Percentiles rank a stretch among this genome's conserved stretches.
Conservation (phyloP, 306 rosid species). For the Dalbergia cochinchinensis region DNA sequence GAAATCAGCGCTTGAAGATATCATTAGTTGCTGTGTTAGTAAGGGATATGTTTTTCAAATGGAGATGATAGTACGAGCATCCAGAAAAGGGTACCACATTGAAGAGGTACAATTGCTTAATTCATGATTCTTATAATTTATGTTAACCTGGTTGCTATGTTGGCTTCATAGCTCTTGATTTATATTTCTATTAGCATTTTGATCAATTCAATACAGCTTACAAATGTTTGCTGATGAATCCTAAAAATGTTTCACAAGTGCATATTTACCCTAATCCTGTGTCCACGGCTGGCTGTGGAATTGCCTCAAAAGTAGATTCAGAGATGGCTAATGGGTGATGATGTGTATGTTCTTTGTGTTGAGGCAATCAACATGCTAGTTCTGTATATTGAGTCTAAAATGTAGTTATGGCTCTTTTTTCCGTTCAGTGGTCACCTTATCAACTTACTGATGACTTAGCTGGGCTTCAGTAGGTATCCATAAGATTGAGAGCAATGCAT, state of each 20-base stretch:
- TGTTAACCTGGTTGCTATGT: slow-evolving; percentile 34
- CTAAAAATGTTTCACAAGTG: slow-evolving; percentile 28
- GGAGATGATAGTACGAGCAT: slow-evolving; percentile 99
- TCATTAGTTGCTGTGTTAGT: slow-evolving; percentile 88
- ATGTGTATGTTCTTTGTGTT: slow-evolving; percentile 12
- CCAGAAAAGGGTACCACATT: slow-evolving; percentile 89
- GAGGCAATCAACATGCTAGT: slow-evolving; percentile 15
- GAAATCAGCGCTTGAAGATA: slow-evolving; percentile 90
- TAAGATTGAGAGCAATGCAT: slow-evolving; percentile 12
- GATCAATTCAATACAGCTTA: neutral
- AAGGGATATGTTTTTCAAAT: slow-evolving; percentile 98
- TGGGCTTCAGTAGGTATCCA: slow-evolving; percentile 13
- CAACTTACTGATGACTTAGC: neutral
- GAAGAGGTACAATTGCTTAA: slow-evolving; percentile 73
- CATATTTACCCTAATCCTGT: slow-evolving; percentile 17
- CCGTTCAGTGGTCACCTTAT: slow-evolving; percentile 21
- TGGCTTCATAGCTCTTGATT: slow-evolving; percentile 21
- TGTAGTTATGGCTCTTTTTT: slow-evolving; percentile 19
- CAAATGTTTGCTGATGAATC: slow-evolving; percentile 20
- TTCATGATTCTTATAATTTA: slow-evolving; percentile 29
- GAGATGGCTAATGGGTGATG: slow-evolving; percentile 3
- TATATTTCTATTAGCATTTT: slow-evolving; percentile 5
- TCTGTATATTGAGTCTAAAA: neutral
- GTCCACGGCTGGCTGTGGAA: slow-evolving; percentile 22
- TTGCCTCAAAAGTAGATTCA: slow-evolving; percentile 6